Evolutionary conservation across 1,284 basidiomycete genomes (phyloP), one percentile per base, ranked within the genome.

Genomic region (Coriolopsis trogii): DNA sequence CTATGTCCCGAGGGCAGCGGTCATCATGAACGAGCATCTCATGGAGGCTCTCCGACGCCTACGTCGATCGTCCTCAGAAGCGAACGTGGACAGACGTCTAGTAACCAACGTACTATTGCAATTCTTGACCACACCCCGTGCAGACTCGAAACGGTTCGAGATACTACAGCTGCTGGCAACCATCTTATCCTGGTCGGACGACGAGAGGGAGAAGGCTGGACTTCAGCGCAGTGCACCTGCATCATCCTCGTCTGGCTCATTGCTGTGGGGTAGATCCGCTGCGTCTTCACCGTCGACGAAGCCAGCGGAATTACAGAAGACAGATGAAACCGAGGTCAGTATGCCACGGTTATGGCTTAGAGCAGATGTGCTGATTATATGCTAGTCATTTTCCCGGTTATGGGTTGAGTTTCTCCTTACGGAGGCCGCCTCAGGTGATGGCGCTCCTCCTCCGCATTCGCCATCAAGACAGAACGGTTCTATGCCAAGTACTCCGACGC

Each of bases 381-480:
- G n/a, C n/a, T n/a, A 48, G 49, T 49, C 92, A 0, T 97, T 97
- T 74, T 94, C 91, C 37, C 89, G 93, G 47, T 80, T 96, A 12
- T 98, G 93, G 85, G 94, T 98, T 44, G 95, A 98, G 70, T 98
- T 95, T 67, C 80, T 98, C 3, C 84, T 97, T 59, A 95, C 93
- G 34, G 93, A 96, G 74, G 87, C 93, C 0, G 81, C 82, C 3
- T 71, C 85, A 15, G 87, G 85, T 26, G 76, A 80, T 26, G 42
- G 49, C 25, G 41, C 52, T 3, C 33, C 55, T 47, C 64, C 69
- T 0, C 67, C 73, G 16, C 66, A 62, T 7, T 65, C 68, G 23
- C 63, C 68, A 1, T 49, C 61, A 5, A 64, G 71, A 12, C 61
- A 69, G 13, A 78, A 77, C 53, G 67, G 63, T 16, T 83, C 82